phyloP scores from a whole-genome alignment of 129 eudicot species.

The Sambucus nigra region DNA sequence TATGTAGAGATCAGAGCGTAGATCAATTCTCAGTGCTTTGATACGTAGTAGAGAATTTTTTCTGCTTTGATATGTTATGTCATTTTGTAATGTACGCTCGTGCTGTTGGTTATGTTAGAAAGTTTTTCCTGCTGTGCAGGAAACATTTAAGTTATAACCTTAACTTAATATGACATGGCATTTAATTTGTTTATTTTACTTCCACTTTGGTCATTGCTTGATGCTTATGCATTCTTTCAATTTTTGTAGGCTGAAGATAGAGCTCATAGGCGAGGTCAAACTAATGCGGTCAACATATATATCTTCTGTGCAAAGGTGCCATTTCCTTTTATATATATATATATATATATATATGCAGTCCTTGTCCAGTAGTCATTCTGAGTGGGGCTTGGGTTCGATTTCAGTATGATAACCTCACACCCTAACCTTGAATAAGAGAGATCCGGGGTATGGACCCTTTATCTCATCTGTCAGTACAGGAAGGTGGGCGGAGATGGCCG shows the following conservation, averaged over 20 bases:
- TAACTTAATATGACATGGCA: neutral
- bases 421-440: too few species aligned
- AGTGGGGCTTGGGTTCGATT: too few species aligned
- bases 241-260: conserved; percentile 79
- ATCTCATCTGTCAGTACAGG: too few species aligned
- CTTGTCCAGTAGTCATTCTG: too few species aligned
- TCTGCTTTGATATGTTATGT: too few species aligned
- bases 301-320: conserved; percentile 88
- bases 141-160: neutral
- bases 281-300: conserved; percentile 74
- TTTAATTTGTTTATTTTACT: neutral
- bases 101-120: too few species aligned
- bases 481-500: too few species aligned
- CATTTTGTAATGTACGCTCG: too few species aligned
- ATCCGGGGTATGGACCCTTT: too few species aligned
- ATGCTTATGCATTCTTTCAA: conserved; percentile 12
- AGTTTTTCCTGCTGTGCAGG: neutral
- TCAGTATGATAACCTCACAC: too few species aligned
- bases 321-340: conserved; percentile 1
- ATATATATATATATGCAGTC: too few species aligned
- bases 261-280: conserved; percentile 95
- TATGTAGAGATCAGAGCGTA: neutral
- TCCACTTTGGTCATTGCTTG: conserved; percentile 10
- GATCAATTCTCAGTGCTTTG: neutral
- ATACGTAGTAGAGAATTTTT: too few species aligned